Base-by-base conservation (phyloP, 345 rosid genomes). In the Conringia planisiliqua region DNA sequence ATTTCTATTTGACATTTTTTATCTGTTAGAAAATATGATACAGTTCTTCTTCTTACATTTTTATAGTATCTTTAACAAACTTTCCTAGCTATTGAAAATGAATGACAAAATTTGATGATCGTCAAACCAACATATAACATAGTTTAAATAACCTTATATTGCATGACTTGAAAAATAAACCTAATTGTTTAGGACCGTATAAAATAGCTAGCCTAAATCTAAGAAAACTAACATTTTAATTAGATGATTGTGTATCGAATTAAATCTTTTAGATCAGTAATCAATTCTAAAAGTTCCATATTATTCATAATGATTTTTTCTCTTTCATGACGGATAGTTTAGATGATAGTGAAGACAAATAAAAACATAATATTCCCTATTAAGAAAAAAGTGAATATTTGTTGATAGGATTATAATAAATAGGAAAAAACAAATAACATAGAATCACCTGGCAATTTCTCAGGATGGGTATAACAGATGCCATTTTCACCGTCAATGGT, bases 381-480 rank as follows among this genome's bases (percentile, higher is more conserved):
- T n/a, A 38, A 8, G 10, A 18, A 22, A 38, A 32, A 58, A 5
- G 11, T 12, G 16, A 46, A 26, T 35, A 35, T 12, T 22, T 18
- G 48, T 56, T 52, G 58, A 33, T 7, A 33, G 26, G 7, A 58
- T 16, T 58, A 1, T 40, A 12, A 42, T 10, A 1, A 24, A 14
- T 3, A 12, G 40, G 35, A n/a, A 38, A 50, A 16, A n/a, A 22
- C 1, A 24, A 26, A n/a, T 16, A 52, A 42, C 14, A 67, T n/a
- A 27, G 16, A 77, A 59, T 54, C 35, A 95, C 99, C 99, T 77
- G 99, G 99, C 75, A 95, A 81, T 68, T 87, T 95, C 74, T 95
- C 93, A 1, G 99, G 99, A 73, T 95, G 99, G 14, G 99, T 95
- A 26, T 95, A 95, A 86, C 97, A 95, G 60, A 95, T 95, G 30